Percentiles rank a stretch among this genome's conserved stretches.
Conservation (phyloP, 352 stramenopile species). For the Phytophthora aleatoria region DNA sequence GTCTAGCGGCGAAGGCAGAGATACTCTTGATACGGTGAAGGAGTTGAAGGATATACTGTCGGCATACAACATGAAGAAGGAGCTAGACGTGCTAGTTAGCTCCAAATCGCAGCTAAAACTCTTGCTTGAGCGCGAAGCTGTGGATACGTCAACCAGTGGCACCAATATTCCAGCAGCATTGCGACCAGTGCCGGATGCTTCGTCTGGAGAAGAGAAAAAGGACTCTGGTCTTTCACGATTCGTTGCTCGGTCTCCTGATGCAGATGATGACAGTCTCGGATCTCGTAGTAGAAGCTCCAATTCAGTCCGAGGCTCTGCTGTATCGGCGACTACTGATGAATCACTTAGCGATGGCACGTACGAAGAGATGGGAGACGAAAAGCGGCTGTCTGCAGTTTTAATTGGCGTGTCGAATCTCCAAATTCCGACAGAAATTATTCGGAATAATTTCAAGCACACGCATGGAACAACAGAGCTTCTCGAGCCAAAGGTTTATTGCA, state of each 20-base stretch:
- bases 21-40: conserved; percentile 30
- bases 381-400: conserved; percentile 71
- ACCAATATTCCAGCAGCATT: conserved; percentile 39
- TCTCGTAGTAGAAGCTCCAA: conserved; percentile 25
- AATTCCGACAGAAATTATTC: conserved; percentile 48
- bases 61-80: conserved; percentile 52
- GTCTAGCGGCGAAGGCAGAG: conserved; percentile 20
- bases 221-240: conserved; percentile 32
- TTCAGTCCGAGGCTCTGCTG: conserved; percentile 32
- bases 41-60: conserved; percentile 37
- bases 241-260: conserved; percentile 14
- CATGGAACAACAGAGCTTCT: conserved; percentile 31
- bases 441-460: conserved; percentile 42
- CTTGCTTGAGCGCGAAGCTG: conserved; percentile 69
- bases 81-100: conserved; percentile 61
- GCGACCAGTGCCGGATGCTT: conserved; percentile 20
- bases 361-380: conserved; percentile 72
- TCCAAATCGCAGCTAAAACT: conserved; percentile 74
- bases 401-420: conserved; percentile 77
- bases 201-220: conserved; percentile 34
- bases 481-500: conserved; percentile 83
- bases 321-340: conserved; percentile 73
- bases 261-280: conserved; percentile 24
- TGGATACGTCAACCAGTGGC: conserved; percentile 68
- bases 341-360: conserved; percentile 62